A percentile compares a stretch with the other conserved stretches of the same genome.
Conservation (phyloP, 805 yeast genomes). For the Metschnikowia drakensbergensis region DNA sequence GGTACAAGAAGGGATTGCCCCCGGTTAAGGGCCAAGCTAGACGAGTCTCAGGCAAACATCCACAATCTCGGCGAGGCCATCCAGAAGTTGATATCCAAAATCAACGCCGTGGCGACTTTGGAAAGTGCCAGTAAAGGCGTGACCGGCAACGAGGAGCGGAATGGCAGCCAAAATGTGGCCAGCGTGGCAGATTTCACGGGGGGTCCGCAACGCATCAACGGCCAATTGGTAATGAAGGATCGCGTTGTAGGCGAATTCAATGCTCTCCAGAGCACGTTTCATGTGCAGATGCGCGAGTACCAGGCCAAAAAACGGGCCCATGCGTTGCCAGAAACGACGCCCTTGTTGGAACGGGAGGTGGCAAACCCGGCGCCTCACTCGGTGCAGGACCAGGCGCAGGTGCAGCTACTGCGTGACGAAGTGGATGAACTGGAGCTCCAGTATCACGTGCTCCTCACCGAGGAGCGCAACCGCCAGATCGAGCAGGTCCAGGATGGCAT, state of each 20-base stretch:
- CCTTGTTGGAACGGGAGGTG: background rate
- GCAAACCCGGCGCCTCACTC: background rate
- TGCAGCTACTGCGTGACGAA: slow-evolving; percentile 28
- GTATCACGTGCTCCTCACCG: slow-evolving; percentile 59
- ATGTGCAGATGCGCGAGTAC: slow-evolving; percentile 43
- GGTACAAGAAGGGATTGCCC: slow-evolving; percentile 51
- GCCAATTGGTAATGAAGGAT: slow-evolving; percentile 44
- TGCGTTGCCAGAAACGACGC: slow-evolving; percentile 17
- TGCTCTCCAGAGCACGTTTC: slow-evolving; percentile 44
- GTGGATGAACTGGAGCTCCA: slow-evolving; percentile 52
- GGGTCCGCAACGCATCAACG: slow-evolving; percentile 11
- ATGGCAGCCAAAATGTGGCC: slow-evolving; percentile 16
- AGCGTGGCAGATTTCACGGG: background rate
- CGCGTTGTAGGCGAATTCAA: slow-evolving; percentile 56
- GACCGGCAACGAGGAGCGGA: background rate
- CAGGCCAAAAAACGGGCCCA: slow-evolving; percentile 41
- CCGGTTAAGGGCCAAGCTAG: slow-evolving; percentile 33
- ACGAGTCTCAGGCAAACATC: slow-evolving; percentile 31
- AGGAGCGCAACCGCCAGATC: slow-evolving; percentile 73
- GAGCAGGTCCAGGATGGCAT: slow-evolving; percentile 72
- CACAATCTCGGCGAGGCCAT: slow-evolving; percentile 31
- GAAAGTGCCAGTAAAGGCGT: slow-evolving; percentile 4
- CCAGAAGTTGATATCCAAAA: slow-evolving; percentile 26
- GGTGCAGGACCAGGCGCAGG: slow-evolving; percentile 22
- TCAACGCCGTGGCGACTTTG: slow-evolving; percentile 24